Base-by-base conservation (phyloP, 225 moss, liverwort and hornwort species). In the Anthoceros angustus region DNA sequence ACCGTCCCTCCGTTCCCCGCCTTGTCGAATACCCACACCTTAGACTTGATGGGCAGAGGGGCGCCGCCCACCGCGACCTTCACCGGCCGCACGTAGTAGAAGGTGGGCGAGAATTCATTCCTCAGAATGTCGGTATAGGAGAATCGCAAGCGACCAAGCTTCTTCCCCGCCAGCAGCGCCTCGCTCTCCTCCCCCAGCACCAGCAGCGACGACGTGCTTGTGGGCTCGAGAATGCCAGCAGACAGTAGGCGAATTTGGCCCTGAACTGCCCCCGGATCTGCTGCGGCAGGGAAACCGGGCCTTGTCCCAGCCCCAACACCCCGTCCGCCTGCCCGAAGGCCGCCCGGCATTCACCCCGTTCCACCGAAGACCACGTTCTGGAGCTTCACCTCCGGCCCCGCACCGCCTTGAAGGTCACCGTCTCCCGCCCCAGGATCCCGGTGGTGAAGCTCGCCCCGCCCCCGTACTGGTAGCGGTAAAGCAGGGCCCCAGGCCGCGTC, bases 191-290 rank as follows among this genome's bases (percentile, higher is more conserved):
- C 64, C 16, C 80, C 81, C 14, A 82, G 26, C 15, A 64, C 24
- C 16, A 82, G 42, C 9, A 78, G 72, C 63, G 78, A 78, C 15
- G 73, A 71, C 32, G 42, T 69, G 8, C 69, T 76, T 6, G 64
- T 60, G 15, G 73, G 55, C 5, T 69, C 32, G 16, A 11, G 25
- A 67, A 61, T 42, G 43, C 63, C 2, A 76, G 73, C 7, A 82
- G 63, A 63, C 81, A 82, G 64, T 75, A 76, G 24, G 81, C 75
- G 64, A 82, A 78, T 25, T 61, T 66, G 38, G 69, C 67, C 6
- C 74, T 70, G 32, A 72, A 26, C 20, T 42, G 6, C 4, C 32
- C 24, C 2, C 67, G 45, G 20, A 83, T 39, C 55, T 83, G 82
- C 5, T 70, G 69, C 20, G 78, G 70, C 12, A 83, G 26, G 6